Base-by-base conservation (phyloP, 805 yeast species). In the Saccharomyces paradoxus region DNA sequence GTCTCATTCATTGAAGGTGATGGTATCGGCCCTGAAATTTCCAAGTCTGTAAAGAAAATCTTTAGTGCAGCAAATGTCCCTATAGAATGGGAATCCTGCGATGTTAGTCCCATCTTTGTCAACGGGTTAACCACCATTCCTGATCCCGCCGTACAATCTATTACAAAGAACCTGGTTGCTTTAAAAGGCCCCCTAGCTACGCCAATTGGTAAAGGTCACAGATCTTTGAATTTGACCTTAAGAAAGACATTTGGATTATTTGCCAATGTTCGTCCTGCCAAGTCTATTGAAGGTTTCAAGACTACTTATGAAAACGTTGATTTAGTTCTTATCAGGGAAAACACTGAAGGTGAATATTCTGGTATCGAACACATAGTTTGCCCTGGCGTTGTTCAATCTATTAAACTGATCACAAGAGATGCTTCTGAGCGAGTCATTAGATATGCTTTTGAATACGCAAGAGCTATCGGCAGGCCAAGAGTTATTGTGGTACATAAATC, bases 191-290 rank as follows among this genome's bases (percentile, higher is more conserved):
- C 98, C 30, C 79, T 94, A 68, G 98, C 97, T 54, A 94, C 99
- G 46, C 99, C 99, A 55, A 91, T 92, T 60, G 99, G 97, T 67
- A 92, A 92, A 77, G 99, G 99, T 71, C 98, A 94, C 80, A 89
- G 89, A 69, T 91, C 98, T 49, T 83, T 94, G 81, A 94, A 94
- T 81, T 81, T 94, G 80, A 92, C 99, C 41, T 81, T 94, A 74
- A 89, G 99, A 81, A 89, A 96, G 78, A 89, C 98, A 52, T 94
- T 94, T 79, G 85, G 87, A 76, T 79, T 94, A 65, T 94, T 90
- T 65, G 99, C 99, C 69, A 92, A 92, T 74, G 96, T 94, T 55
- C 87, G 97, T 78, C 98, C 97, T 54, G 94, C 97, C 74, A 87
- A 87, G 76, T 87, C 96, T 57, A 82, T 94, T 63, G 87, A 81